These are phyloP conservation scores for Dactylellina sp. DNA, from an alignment of 2,329 filamentous ascomycete species.

Conservation along the genomic window DNA sequence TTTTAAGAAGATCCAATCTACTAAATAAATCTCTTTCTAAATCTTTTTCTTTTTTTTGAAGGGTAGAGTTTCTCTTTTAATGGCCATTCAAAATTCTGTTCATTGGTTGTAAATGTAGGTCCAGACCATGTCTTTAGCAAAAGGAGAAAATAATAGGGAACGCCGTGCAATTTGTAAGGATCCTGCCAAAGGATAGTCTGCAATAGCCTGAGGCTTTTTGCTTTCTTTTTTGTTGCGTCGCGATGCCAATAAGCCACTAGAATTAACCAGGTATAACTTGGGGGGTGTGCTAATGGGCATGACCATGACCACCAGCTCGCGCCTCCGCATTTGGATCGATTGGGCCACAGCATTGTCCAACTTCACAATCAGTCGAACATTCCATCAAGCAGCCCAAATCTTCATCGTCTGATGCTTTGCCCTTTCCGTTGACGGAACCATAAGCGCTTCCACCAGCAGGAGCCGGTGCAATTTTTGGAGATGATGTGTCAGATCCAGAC, in stretches of 20 bases:
- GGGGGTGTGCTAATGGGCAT: conserved; percentile 33
- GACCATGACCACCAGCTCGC: conserved; percentile 51
- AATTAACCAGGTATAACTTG: background rate
- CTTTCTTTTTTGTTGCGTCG: too few relatives aligned
- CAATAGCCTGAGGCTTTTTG: background rate
- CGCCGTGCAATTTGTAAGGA: background rate
- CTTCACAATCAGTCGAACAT: conserved; percentile 65
- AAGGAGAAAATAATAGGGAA: conserved; percentile 1
- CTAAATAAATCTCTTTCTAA: too few relatives aligned
- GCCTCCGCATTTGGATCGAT: conserved; percentile 48
- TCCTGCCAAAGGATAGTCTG: background rate
- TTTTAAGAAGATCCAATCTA: background rate
- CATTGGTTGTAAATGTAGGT: background rate
- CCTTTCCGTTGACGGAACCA: conserved; percentile 59
- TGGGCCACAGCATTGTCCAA: conserved; percentile 64
- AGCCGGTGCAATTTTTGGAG: conserved; percentile 61
- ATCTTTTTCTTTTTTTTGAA: background rate
- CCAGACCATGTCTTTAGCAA: conserved; percentile 13
- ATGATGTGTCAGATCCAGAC: conserved; percentile 63
- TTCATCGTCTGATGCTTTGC: conserved; percentile 60
- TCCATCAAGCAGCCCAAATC: conserved; percentile 65
- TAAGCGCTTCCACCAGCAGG: conserved; percentile 60
- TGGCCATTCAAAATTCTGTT: background rate
- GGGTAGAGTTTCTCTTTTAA: too few relatives aligned
- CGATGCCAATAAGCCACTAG: background rate